Base-by-base conservation (phyloP, 2,329 filamentous ascomycete genomes). In the Albophoma yamanashiensis region DNA sequence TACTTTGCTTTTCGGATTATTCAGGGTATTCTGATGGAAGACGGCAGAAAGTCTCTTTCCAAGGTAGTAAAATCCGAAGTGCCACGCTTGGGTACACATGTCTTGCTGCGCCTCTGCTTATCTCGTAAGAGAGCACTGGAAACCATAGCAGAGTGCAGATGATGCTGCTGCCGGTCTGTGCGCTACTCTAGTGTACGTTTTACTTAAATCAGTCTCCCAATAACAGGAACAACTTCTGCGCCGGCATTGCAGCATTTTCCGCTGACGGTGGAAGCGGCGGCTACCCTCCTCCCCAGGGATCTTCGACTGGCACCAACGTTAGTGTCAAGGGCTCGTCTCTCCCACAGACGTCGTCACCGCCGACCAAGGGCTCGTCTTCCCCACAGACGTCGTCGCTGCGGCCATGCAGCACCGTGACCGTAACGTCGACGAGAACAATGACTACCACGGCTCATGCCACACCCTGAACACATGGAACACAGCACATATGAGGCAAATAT, bases 181-280 rank as follows among this genome's bases (percentile, higher is more conserved):
- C 27, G 5, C 3, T 31, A 31, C 5, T 31, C 27, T 31, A 31
- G 5, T 31, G 27, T 31, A 31, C 27, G 27, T 31, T 31, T 31
- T 31, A 5, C 27, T 31, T 3, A 3, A 31, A 31, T 31, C n/a
- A n/a, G n/a, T n/a, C n/a, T n/a, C n/a, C n/a, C n/a, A n/a, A 88
- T 70, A 88, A 89, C 74, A 76, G 82, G 60, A 87, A 85, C 72
- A 85, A 79, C 66, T 89, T 86, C 68, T 87, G 85, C 66, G 83
- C 82, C 5, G 82, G 84, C 34, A 73, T 89, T 61, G 82, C 83
- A 34, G 67, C 78, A 57, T 86, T 38, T 40, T 34, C 55, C 59
- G 67, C 65, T 53, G 67, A 67, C 63, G 58, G 61, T 14, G 64
- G 50, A 15, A 38, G 27, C n/a, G n/a, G n/a, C n/a, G n/a, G n/a